These are phyloP conservation scores for Dioszegia aurantiaca DNA, from an alignment of 768 basidiomycete species.

Conservation along the genomic window DNA sequence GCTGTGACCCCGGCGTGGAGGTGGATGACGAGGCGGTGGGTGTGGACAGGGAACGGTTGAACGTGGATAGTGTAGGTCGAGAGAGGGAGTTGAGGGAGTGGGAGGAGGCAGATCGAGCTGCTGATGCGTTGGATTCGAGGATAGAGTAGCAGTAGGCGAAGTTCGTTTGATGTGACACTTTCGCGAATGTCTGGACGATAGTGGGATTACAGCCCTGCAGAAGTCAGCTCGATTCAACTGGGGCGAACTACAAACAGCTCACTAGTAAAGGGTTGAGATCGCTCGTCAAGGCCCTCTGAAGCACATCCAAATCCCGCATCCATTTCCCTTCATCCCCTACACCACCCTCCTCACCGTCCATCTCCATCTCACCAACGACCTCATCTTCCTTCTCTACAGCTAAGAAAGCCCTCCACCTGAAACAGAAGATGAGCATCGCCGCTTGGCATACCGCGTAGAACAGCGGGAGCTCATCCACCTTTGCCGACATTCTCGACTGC, in stretches of 20 bases:
- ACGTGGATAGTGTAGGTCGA: slow-evolving; percentile 4
- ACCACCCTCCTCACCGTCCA: slow-evolving; percentile 33
- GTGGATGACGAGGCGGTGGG: slow-evolving; percentile 1
- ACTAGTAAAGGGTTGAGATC: slow-evolving; percentile 79
- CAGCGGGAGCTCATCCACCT: slow-evolving; percentile 58
- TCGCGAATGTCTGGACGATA: slow-evolving; percentile 91
- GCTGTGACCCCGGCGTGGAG: background rate
- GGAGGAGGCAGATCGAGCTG: slow-evolving; percentile 13
- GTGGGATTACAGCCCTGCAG: slow-evolving; percentile 70
- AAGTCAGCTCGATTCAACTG: slow-evolving; percentile 44
- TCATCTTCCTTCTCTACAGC: slow-evolving; percentile 55
- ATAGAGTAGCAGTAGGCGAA: slow-evolving; percentile 94
- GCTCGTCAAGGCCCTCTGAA: slow-evolving; percentile 76
- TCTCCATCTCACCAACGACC: slow-evolving; percentile 50
- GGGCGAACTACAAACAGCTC: background rate
- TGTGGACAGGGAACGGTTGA: slow-evolving; percentile 9
- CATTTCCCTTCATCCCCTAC: slow-evolving; percentile 60
- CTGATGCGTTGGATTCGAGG: slow-evolving; percentile 67
- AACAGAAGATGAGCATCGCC: slow-evolving; percentile 94
- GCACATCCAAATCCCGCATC: slow-evolving; percentile 73
- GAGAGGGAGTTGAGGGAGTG: slow-evolving; percentile 2
- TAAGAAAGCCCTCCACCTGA: slow-evolving; percentile 80
- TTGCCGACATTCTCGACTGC: slow-evolving; percentile 54
- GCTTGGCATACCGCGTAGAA: slow-evolving; percentile 93
- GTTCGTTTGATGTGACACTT: slow-evolving; percentile 79